These are phyloP conservation scores for Veloporphyrellus conicus DNA, from an alignment of 1,284 basidiomycete species.

Conservation along the genomic window DNA sequence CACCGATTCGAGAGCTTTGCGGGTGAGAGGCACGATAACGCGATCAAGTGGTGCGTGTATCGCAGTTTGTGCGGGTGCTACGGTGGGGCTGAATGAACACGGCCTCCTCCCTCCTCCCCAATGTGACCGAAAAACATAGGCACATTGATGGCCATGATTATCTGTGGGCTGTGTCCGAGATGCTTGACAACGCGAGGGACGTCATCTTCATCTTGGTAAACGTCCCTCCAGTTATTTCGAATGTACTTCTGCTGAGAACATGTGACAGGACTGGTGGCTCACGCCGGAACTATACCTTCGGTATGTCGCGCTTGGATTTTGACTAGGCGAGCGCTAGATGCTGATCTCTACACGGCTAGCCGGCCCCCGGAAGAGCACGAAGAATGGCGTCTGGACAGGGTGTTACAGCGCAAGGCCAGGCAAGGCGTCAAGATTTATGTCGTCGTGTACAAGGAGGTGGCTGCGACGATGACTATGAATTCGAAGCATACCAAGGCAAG, in stretches of 20 bases:
- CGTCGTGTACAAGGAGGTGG: conserved; percentile 88
- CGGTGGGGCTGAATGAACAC: background rate
- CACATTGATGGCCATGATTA: conserved; percentile 91
- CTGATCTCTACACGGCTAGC: conserved; percentile 32
- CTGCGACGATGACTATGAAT: conserved; percentile 84
- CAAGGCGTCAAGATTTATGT: conserved; percentile 88
- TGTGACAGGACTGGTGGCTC: conserved; percentile 82
- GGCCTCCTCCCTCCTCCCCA: too few relatives aligned
- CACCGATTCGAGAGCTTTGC: conserved; percentile 90
- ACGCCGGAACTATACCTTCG: conserved; percentile 86
- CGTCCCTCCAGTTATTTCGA: background rate
- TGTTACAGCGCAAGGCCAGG: conserved; percentile 83
- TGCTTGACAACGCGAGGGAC: conserved; percentile 74
- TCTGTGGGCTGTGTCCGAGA: conserved; percentile 87
- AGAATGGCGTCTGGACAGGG: conserved; percentile 81
- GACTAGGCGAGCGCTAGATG: background rate
- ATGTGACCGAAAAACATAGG: conserved; percentile 41
- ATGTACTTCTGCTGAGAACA: background rate
- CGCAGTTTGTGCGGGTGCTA: background rate
- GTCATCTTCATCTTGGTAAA: conserved; percentile 73
- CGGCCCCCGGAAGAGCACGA: conserved; percentile 80
- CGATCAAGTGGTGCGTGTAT: conserved; percentile 73
- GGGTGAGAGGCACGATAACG: conserved; percentile 60
- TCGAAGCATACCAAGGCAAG: conserved; percentile 79
- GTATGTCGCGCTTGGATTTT: conserved; percentile 8